These are phyloP conservation scores for Moesziomyces parantarcticus DNA, from an alignment of 1,284 basidiomycete species.

Conservation along the genomic window DNA sequence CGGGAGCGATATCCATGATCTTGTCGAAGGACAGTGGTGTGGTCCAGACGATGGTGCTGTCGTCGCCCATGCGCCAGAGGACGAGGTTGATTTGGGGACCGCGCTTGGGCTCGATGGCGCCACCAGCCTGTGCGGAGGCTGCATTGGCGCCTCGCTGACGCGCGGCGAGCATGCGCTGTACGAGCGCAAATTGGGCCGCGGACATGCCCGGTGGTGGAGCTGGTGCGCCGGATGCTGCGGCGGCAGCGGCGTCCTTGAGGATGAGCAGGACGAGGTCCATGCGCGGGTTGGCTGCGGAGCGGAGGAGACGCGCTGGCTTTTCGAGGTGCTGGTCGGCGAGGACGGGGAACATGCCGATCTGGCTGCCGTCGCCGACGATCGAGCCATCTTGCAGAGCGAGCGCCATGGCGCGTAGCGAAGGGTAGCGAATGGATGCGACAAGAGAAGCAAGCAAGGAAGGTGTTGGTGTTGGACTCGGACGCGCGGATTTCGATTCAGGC, in stretches of 20 bases:
- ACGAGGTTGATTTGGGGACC: slow-evolving; percentile 42
- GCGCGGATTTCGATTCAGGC: neutral
- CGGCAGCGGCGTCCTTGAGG: slow-evolving; percentile 28
- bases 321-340: slow-evolving; percentile 32
- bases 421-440: too few species aligned
- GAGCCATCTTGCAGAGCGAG: slow-evolving; percentile 29
- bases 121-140: neutral
- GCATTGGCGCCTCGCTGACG: slow-evolving; percentile 36
- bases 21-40: slow-evolving; percentile 28
- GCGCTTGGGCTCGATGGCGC: slow-evolving; percentile 35
- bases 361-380: slow-evolving; percentile 38
- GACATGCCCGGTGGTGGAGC: slow-evolving; percentile 37
- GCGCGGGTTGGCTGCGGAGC: slow-evolving; percentile 43
- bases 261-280: slow-evolving; percentile 51
- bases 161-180: slow-evolving; percentile 46
- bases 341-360: slow-evolving; percentile 39
- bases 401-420: slow-evolving; percentile 13
- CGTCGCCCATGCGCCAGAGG: slow-evolving; percentile 45
- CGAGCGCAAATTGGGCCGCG: slow-evolving; percentile 40
- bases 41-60: slow-evolving; percentile 37
- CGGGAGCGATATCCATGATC: slow-evolving; percentile 21
- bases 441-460: too few species aligned
- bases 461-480: neutral
- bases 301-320: slow-evolving; percentile 30
- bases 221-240: slow-evolving; percentile 9